Evolutionary conservation across 768 basidiomycete genomes (phyloP), one percentile per base, ranked within the genome.

Genomic region (Paxillus rubicundulus): DNA sequence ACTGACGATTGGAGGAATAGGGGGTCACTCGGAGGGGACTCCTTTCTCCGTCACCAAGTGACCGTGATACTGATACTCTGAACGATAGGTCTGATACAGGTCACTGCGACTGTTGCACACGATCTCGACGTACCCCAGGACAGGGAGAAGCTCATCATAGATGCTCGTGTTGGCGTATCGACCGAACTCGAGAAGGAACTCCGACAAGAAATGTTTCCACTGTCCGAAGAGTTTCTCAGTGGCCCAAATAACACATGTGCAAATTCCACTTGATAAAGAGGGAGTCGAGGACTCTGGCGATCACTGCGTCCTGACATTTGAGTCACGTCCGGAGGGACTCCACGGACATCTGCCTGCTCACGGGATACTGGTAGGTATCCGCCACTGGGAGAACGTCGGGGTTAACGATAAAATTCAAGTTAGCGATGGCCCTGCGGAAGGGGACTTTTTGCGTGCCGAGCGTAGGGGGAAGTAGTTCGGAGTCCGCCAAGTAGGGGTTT

Each of bases 361-460:
- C 49, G 1, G 72, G 70, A 47, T 76, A 76, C 18, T 61, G 55
- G 50, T 74, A 77, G 49, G n/a, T 60, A 54, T 9, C 71, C 71
- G 3, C 74, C 72, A 0, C 50, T 17, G 1, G 66, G 20, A 73
- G 53, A 45, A 73, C 67, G 1, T 28, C 14, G 0, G 64, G 55
- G 34, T 68, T 57, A 8, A 43, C 39, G 18, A 70, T 60, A 39
- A 70, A 61, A 41, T 28, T 27, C 5, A n/a, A n/a, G n/a, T n/a
- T n/a, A n/a, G 8, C 42, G 27, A 43, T 43, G 42, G 7, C 42
- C 3, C 4, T 28, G 24, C 7, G 9, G 24, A 43, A 28, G 12
- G 9, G 9, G 9, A 28, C 27, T 16, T 43, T 14, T 24, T 28
- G 14, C 20, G 24, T 7, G 28, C 16, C 9, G 42, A 27, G 24